These are phyloP conservation scores for Actinidia arguta DNA, from an alignment of 179 eudicot species.

Conservation along the genomic window DNA sequence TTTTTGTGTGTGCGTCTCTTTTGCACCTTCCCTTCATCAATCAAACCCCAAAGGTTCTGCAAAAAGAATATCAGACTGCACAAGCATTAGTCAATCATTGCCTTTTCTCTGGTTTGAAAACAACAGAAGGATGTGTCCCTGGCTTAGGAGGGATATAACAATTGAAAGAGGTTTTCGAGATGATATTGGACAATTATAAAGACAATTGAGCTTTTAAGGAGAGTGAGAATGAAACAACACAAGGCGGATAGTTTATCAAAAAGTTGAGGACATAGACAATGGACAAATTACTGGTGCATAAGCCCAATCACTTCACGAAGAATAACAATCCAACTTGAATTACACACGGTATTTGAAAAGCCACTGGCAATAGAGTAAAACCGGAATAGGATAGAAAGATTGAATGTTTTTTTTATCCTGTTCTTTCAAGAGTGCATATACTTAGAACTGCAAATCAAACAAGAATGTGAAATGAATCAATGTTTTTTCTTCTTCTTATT, in stretches of 20 bases:
- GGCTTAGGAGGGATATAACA: too few relatives aligned
- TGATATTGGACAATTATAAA: too few relatives aligned
- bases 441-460: not conserved
- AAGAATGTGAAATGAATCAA: not conserved
- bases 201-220: too few relatives aligned
- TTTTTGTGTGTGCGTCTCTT: too few relatives aligned
- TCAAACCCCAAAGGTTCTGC: too few relatives aligned
- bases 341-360: slow-evolving; percentile 5
- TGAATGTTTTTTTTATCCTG: not conserved
- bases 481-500: not conserved
- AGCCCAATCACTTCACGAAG: not conserved
- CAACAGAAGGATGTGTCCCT: too few relatives aligned
- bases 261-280: not conserved
- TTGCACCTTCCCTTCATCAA: too few relatives aligned
- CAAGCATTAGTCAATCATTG: too few relatives aligned
- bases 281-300: not conserved
- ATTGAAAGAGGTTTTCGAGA: too few relatives aligned
- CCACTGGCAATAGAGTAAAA: not conserved
- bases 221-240: not conserved
- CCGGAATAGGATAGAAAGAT: not conserved
- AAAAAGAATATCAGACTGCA: too few relatives aligned
- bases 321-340: too few relatives aligned
- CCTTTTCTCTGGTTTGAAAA: too few relatives aligned
- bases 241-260: not conserved
- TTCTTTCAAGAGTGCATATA: not conserved